phyloP scores from a whole-genome alignment of 202 grass and related monocot genomes.

The Musa balbisiana region DNA sequence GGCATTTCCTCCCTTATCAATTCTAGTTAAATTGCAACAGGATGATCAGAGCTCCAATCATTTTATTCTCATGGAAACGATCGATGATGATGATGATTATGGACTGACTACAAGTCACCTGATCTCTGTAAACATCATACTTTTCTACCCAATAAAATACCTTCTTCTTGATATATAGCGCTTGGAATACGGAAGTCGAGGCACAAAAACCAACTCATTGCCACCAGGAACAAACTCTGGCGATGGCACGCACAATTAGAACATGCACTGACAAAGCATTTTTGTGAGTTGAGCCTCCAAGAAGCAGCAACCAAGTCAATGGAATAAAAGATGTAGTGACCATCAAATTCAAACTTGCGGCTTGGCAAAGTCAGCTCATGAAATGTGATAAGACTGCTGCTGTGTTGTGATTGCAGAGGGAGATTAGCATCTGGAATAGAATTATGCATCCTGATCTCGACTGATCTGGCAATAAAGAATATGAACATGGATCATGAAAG shows the following conservation, averaged over 20 bases:
- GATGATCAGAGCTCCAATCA: too few relatives aligned
- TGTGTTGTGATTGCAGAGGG: background rate
- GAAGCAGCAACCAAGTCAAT: background rate
- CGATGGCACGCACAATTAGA: background rate
- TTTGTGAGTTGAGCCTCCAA: background rate
- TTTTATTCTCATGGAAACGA: too few relatives aligned
- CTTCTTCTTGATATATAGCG: too few relatives aligned
- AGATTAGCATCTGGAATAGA: conserved; percentile 7
- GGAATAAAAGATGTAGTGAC: background rate
- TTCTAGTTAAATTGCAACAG: background rate
- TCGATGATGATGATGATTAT: too few relatives aligned
- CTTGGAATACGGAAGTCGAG: too few relatives aligned
- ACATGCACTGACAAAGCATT: background rate
- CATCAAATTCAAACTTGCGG: background rate
- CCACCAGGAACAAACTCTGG: background rate
- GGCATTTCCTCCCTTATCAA: background rate
- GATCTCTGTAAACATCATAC: too few relatives aligned
- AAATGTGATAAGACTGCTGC: background rate
- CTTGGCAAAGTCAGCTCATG: background rate
- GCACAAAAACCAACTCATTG: too few relatives aligned
- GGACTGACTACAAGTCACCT: too few relatives aligned
- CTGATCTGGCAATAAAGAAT: conserved; percentile 1
- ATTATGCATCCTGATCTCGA: conserved; percentile 10
- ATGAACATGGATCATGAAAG: background rate
- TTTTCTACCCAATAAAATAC: too few relatives aligned